Evolutionary conservation across 208 protist species (phyloP), one percentile per base, ranked within the genome.

Genomic region (Porcisia hertigi): DNA sequence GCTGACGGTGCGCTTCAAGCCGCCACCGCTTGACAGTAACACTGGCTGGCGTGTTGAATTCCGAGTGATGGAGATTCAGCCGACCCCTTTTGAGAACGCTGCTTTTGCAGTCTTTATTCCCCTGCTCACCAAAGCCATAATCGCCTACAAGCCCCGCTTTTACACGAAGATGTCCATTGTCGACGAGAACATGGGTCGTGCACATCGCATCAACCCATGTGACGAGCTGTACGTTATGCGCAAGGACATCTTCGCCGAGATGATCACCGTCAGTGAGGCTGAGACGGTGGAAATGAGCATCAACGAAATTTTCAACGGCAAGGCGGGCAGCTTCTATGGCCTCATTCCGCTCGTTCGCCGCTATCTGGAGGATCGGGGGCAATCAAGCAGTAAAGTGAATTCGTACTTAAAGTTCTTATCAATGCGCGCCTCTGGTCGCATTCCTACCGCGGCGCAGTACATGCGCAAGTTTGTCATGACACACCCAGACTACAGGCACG

Each of bases 11-110:
- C 93, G 98, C 47, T 98, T 99, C 80, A 99, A 99, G 87, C 97
- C 97, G n/a, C 98, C 98, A 30, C 74, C 91, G 62, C 69, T 92
- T 20, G 86, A 80, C 71, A 83, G 84, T 58, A 74, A 92, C 65
- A 90, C 97, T 75, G 96, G 95, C 25, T 99, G 99, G 99, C 92
- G 99, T 64, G 98, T 99, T 4, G 98, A 99, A 86, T 99, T 99
- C 89, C 92, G 96, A 60, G 90, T 97, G 49, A 98, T 99, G 94
- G 95, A 99, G 72, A 88, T 98, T 20, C 91, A 97, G 85, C 87
- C 99, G 2, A 99, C 98, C 0, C 98, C 99, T 65, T 99, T 99
- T 84, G 99, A 99, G 88, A 99, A 99, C 82, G 97, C 99, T 7
- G 99, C 99, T 23, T 99, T 98, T 67, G 92, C 94, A 23, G 92